Conservation (phyloP, 306 rosid species). For the Vigna mungo region DNA sequence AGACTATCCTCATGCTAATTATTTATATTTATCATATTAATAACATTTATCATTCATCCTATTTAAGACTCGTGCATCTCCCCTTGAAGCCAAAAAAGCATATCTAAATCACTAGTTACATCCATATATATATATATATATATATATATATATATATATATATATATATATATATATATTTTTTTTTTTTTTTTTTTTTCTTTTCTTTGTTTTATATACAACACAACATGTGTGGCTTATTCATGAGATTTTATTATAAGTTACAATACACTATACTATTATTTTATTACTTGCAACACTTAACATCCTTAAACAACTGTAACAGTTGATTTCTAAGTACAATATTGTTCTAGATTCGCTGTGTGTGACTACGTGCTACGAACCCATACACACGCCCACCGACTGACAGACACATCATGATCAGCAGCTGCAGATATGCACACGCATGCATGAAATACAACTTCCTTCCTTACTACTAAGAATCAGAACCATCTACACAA, state of each 20-base stretch:
- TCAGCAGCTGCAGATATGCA: slow-evolving; percentile 18
- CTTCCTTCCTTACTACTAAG: slow-evolving; percentile 8
- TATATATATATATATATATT: too few species aligned
- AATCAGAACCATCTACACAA: slow-evolving; percentile 12
- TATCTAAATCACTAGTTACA: not conserved
- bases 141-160: too few species aligned
- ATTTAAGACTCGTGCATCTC: too few species aligned
- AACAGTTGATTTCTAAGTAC: slow-evolving; percentile 19
- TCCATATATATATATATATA: too few species aligned
- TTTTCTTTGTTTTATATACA: not conserved
- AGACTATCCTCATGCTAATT: too few species aligned
- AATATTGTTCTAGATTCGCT: slow-evolving; percentile 18
- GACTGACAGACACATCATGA: slow-evolving; percentile 36
- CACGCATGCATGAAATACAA: slow-evolving; percentile 44
- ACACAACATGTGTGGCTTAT: not conserved
- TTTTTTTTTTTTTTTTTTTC: too few species aligned
- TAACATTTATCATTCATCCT: too few species aligned
- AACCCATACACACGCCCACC: not conserved
- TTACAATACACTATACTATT: not conserved
- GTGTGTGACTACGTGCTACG: slow-evolving; percentile 19
- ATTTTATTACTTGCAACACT: not conserved
- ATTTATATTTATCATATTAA: too few species aligned
- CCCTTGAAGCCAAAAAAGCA: too few species aligned
- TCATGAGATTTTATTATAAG: not conserved
- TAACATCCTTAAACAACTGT: slow-evolving; percentile 24